Base-by-base conservation (phyloP, 2,329 filamentous ascomycete genomes). In the Ploettnerulaceae sp. region DNA sequence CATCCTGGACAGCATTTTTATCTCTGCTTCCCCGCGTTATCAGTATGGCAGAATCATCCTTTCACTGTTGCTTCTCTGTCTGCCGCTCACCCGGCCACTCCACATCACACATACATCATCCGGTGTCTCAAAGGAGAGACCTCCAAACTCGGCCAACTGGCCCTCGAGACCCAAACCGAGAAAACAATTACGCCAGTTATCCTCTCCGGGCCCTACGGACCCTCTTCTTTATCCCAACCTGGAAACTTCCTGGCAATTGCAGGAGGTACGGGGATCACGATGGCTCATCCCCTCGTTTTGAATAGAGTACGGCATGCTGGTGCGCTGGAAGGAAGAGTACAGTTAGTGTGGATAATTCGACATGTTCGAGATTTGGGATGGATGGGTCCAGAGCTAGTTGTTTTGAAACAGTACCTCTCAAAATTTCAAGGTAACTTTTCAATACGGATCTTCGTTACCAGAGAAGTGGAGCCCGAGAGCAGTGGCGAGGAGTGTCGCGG, bases 21-120 rank as follows among this genome's bases (percentile, higher is more conserved):
- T 64, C 69, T 90, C 20, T 89, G 88, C 67, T 76, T 90, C 65
- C 85, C 86, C 4, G 70, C 73, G 7, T 71, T 89, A 59, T 83
- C 82, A 52, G 73, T 81, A 56, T 85, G 81, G 80, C 85, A 86
- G 60, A 87, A 82, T 34, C 86, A 90, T 60, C 86, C 86, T 1
- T 88, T 89, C 68, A 86, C 84, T 3, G 72, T 89, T 28, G 82
- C 83, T 24, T 89, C 84, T 52, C 85, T 86, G 1, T 86, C 87
- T 6, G 85, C 40, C n/a, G 12, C 47, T 12, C 47, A 54, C 9
- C 47, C 48, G 43, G 65, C 70, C 0, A 53, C 60, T 2, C 69
- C 76, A 7, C 64, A 66, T 29, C 76, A 81, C 53, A 71, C 73
- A 12, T 81, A 81, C 55, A 70, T 81, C 38, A 67, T 82, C 49